Base-by-base conservation (phyloP, 169 alveolate genomes). In the Plasmodium fragile region DNA sequence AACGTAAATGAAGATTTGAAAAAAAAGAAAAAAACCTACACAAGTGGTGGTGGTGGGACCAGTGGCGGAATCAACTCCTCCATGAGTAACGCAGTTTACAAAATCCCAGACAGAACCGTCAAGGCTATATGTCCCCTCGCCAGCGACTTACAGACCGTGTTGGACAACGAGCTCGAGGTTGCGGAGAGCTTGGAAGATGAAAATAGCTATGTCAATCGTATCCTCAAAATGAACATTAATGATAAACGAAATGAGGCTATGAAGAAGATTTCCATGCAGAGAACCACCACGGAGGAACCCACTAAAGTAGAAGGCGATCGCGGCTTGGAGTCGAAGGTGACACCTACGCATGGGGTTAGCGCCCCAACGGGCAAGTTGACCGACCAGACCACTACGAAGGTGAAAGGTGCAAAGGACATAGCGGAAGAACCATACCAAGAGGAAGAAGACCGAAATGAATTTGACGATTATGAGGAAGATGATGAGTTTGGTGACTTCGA, bases 101-200 rank as follows among this genome's bases (percentile, higher is more conserved):
- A 55, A 85, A 49, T 85, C 8, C 94, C 94, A 5, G 95, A 95
- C 25, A 77, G 95, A 80, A 73, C 93, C 10, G 95, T 95, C 13
- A 79, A 92, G 11, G 96, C 94, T 13, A 83, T 94, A 13, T 95
- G 95, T 7, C 97, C 97, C 13, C 84, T 95, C 11, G 96, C 97
- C 1, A 30, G 92, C 43, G 97, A 95, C 73, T 82, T 95, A 43
- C 83, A 81, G 52, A 89, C 93, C 32, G 95, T 89, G 30, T 32
- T 93, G 28, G 75, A 72, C 1, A 72, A 78, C 55, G 95, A 87
- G 41, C 78, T 72, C 22, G 85, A 93, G 22, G 91, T 92, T 52
- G 95, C 94, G 4, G 92, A 93, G 13, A 92, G 84, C 73, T 80
- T 83, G 82, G 92, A 92, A 45, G 87, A 92, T 75, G 92, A 92